phyloP scores from a whole-genome alignment of 179 eudicot genomes.

The Vitellaria paradoxa region DNA sequence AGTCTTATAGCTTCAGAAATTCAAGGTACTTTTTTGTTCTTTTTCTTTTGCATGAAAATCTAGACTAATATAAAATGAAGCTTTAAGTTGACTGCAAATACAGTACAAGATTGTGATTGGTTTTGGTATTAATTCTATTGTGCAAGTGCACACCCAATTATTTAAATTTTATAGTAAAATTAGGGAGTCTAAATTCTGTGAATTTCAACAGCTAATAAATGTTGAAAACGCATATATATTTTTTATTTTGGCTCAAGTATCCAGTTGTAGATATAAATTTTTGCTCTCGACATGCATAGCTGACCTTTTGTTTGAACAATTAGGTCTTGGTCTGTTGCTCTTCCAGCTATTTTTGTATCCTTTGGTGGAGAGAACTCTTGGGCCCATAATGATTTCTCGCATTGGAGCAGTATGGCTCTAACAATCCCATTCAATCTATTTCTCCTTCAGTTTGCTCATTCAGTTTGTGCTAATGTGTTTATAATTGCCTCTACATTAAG shows the following conservation, averaged over 20 bases:
- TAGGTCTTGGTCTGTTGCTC: conserved; percentile 52
- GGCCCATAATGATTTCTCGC: conserved; percentile 50
- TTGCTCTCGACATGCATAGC: background rate
- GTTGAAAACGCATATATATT: no score
- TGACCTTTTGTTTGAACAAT: conserved; percentile 13
- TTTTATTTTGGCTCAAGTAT: background rate
- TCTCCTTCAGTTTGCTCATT: background rate
- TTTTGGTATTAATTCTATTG: background rate
- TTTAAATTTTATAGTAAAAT: no score
- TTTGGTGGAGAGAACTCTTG: conserved; percentile 39
- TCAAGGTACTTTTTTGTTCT: background rate
- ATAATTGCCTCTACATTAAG: conserved; percentile 31
- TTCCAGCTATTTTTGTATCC: conserved; percentile 54
- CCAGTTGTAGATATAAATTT: background rate
- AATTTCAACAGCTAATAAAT: no score
- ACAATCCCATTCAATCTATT: background rate
- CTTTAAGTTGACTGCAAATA: background rate
- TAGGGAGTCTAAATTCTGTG: no score
- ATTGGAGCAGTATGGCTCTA: conserved; percentile 46
- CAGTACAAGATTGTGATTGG: background rate
- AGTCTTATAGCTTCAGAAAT: background rate
- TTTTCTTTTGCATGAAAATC: no score
- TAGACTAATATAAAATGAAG: background rate
- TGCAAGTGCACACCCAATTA: background rate
- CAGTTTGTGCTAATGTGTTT: background rate